Percentiles rank a stretch among this genome's conserved stretches.
Evolutionary conservation across 768 basidiomycete genomes (phyloP).

Genomic region (Russula earlei): DNA sequence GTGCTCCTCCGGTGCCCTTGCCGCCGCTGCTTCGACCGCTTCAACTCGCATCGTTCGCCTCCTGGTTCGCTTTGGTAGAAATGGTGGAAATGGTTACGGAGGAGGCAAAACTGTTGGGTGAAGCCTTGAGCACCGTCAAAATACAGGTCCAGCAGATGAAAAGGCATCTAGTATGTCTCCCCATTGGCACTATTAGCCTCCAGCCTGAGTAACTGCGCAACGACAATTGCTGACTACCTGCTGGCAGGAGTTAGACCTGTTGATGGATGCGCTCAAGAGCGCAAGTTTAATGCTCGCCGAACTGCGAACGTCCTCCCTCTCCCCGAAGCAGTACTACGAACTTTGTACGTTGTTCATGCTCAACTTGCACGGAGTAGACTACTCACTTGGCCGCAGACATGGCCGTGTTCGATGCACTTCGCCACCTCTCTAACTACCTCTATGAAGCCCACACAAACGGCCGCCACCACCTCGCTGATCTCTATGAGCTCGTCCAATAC

Average conservation of each 20-base stretch:
- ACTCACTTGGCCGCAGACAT: constrained; percentile 53
- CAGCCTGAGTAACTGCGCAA: neutral
- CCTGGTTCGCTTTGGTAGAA: neutral
- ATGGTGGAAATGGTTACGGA: constrained; percentile 35
- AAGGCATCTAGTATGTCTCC: constrained; percentile 61
- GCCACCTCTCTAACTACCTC: constrained; percentile 92
- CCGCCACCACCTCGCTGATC: constrained; percentile 92
- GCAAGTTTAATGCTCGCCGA: constrained; percentile 97
- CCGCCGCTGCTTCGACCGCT: no score
- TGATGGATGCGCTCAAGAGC: constrained; percentile 98
- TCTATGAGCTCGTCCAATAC: constrained; percentile 99
- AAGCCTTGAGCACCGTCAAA: constrained; percentile 79
- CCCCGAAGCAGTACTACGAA: constrained; percentile 98
- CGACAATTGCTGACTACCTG: neutral
- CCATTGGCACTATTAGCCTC: neutral
- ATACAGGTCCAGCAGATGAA: constrained; percentile 94
- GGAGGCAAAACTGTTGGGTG: constrained; percentile 78
- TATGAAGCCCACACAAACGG: constrained; percentile 90
- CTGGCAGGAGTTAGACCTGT: constrained; percentile 78
- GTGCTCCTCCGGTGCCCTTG: no score
- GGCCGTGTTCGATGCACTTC: constrained; percentile 95
- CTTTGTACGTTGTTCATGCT: constrained; percentile 48
- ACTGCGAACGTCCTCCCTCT: constrained; percentile 83
- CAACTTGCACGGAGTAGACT: neutral
- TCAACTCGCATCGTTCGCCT: neutral